Evolutionary conservation across 2,329 filamentous ascomycete genomes (phyloP), one percentile per base, ranked within the genome.

Genomic region (Pleochaeta shiraiana): DNA sequence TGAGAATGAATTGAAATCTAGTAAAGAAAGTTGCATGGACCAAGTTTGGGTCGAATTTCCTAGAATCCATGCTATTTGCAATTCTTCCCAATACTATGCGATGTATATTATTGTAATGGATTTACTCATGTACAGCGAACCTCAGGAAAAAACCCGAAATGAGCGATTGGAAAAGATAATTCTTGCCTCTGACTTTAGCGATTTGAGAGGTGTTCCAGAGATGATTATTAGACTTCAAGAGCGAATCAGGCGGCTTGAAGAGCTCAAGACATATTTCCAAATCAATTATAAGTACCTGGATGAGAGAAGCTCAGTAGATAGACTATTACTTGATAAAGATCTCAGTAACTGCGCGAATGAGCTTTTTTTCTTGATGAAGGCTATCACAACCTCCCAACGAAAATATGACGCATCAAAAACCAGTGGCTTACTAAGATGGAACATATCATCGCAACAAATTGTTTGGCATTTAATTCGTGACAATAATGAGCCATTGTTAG

Each of bases 281-380:
- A 85, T 95, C 65, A 90, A 97, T 73, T 86, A 90, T 37, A 87
- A 87, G 70, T 87, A 87, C 66, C 80, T 98, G 30, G 92, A 97
- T 74, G 85, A 85, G 70, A 84, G 88, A 71, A 91, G 91, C 16
- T 97, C 92, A 91, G 84, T 93, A 72, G 92, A 97, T 72, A 83
- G 90, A 37, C 79, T 96, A 66, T 77, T 85, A n/a, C 80, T 99
- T 53, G 93, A 98, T 72, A 86, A 88, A 63, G 93, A 98, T 72
- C 78, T 98, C 63, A 83, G 89, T 11, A 84, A 84, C 24, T 96
- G 90, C 71, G 93, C 97, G 73, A 93, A 98, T 71, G 95, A 99
- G 74, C 76, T 99, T 9, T 99, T 98, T 79, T 98, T 98, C 76
- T 88, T 98, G 78, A 97, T 98, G 93, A 97, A 98, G 71, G 95